Conservation (phyloP, 306 rosid genomes). For the Quercus engelmannii region DNA sequence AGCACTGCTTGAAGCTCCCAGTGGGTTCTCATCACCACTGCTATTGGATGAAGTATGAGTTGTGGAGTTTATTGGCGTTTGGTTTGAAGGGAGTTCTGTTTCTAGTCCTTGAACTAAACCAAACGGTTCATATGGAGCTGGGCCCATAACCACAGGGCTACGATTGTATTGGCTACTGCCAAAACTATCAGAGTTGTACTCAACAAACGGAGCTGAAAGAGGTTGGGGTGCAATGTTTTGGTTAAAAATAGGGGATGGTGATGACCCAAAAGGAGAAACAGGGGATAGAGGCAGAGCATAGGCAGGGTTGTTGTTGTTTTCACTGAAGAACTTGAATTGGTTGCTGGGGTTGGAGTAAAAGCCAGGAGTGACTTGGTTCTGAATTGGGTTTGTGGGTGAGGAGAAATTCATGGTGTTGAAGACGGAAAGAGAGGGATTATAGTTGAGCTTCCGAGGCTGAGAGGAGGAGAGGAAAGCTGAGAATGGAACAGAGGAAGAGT, state of each 20-base stretch:
- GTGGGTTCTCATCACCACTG: slow-evolving; percentile 37
- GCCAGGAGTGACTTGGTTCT: slow-evolving; percentile 16
- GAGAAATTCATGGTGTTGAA: slow-evolving; percentile 21
- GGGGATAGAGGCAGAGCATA: slow-evolving; percentile 38
- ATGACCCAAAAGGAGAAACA: slow-evolving; percentile 40
- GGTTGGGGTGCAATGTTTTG: slow-evolving; percentile 24
- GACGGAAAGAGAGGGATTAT: slow-evolving; percentile 4
- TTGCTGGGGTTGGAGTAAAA: slow-evolving; percentile 19
- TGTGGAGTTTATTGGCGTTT: slow-evolving; percentile 29
- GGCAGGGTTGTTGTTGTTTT: slow-evolving; percentile 13
- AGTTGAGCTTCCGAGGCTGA: slow-evolving; percentile 22
- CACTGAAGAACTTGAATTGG: slow-evolving; percentile 30
- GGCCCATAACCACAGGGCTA: slow-evolving; percentile 10
- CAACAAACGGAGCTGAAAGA: slow-evolving; percentile 14
- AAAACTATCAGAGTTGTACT: slow-evolving; percentile 20
- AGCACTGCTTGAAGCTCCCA: slow-evolving; percentile 27
- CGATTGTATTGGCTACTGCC: slow-evolving; percentile 19
- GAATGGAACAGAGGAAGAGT: slow-evolving; percentile 30
- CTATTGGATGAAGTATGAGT: slow-evolving; percentile 49
- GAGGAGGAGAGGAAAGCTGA: slow-evolving; percentile 34
- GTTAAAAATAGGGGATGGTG: slow-evolving; percentile 29
- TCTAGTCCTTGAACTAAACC: slow-evolving; percentile 8
- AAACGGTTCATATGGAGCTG: slow-evolving; percentile 27
- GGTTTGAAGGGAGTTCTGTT: slow-evolving; percentile 59
- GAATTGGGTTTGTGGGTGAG: neutral